Base-by-base conservation (phyloP, 2,329 filamentous ascomycete genomes). In the Mycosphaerelloides madeirae region DNA sequence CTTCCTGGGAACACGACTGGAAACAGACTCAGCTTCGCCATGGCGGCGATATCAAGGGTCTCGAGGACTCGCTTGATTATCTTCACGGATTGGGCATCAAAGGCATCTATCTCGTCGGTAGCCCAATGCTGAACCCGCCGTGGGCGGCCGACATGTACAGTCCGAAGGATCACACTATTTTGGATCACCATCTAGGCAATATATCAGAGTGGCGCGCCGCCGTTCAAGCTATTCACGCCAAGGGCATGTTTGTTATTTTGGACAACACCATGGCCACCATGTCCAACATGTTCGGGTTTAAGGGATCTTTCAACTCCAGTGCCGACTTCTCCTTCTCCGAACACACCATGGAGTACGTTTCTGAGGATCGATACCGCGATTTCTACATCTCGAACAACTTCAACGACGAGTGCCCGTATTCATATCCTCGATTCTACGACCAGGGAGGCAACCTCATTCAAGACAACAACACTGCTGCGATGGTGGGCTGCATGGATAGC, bases 251-350 rank as follows among this genome's bases (percentile, higher is more conserved):
- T 65, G 78, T 84, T 31, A 66, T 84, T 25, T 63, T 84, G 47
- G 81, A 84, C 59, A 83, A 83, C 56, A 84, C 81, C 2, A 73
- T 84, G 59, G 74, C 77, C 35, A 84, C 80, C 3, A 72, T 84
- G 74, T 76, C 77, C 39, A 79, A 84, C 53, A 67, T 84, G 40
- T 73, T 84, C 48, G 78, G 77, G 5, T 84, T 83, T 60, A 66
- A 81, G 42, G 79, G 78, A 1, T 78, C 74, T 53, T 65, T 79
- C 49, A 84, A 84, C 56, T 64, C 60, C 2, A 78, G 76, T 16
- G 74, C 80, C 0, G 77, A 78, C 0, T 83, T 79, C 56, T 64
- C 62, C 0, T 65, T 68, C 41, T 64, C 67, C 13, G 81, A 84
- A 56, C 76, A 84, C 62, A 68, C 77, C 38, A 77, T 76, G 2